phyloP scores from a whole-genome alignment of 257 asterid genomes.

The Jacaranda copaia region DNA sequence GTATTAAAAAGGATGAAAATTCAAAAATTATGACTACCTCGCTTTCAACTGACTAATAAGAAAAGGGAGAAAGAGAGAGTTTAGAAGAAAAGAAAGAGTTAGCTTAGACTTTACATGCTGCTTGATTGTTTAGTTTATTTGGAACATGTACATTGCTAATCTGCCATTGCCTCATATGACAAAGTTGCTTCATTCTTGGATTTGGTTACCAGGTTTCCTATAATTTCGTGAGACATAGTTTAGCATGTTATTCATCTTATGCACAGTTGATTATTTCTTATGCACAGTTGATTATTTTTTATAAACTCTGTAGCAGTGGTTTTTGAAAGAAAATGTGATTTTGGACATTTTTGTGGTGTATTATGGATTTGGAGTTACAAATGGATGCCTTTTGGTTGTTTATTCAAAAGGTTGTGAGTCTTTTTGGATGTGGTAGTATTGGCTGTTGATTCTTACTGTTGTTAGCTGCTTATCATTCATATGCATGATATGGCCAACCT shows the following conservation, averaged over 20 bases:
- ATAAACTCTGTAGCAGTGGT: neutral
- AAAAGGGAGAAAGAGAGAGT: neutral
- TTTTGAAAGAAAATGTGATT: neutral
- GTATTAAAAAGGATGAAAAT: neutral
- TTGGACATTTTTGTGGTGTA: neutral
- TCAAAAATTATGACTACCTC: neutral
- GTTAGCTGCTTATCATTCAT: constrained; percentile 1
- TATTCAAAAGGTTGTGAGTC: neutral
- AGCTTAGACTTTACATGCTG: neutral
- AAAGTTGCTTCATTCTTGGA: neutral
- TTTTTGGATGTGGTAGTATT: neutral
- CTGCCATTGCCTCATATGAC: neutral
- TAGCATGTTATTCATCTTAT: constrained; percentile 1
- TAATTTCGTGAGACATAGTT: neutral
- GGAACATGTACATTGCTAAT: neutral
- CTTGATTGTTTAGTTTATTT: neutral
- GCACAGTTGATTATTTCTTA: neutral
- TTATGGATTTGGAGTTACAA: neutral
- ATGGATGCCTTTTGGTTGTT: neutral
- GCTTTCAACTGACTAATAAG: neutral
- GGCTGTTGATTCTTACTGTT: neutral
- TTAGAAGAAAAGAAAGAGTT: neutral
- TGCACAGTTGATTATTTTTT: neutral
- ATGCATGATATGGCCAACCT: constrained; percentile 15
- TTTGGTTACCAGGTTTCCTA: neutral